phyloP scores from a whole-genome alignment of 257 asterid genomes.

The Paulownia fortunei region DNA sequence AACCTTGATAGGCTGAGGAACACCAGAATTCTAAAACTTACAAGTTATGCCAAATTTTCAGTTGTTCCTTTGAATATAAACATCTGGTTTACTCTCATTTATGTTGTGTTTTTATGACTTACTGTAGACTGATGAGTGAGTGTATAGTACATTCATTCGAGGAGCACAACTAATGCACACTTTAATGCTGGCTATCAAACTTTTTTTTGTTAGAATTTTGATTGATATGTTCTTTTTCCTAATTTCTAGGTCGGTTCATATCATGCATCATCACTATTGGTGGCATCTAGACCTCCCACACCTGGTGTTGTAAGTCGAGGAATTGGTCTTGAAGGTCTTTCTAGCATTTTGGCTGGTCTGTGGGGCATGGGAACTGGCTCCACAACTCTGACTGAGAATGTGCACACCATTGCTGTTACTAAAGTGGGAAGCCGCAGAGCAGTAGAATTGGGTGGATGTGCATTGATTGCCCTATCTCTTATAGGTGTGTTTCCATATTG shows the following conservation, averaged over 20 bases:
- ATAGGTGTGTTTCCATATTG: constrained; percentile 55
- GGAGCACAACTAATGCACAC: too few relatives aligned
- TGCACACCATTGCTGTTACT: constrained; percentile 96
- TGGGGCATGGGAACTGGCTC: constrained; percentile 99
- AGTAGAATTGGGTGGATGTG: constrained; percentile 81
- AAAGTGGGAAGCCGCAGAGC: constrained; percentile 99
- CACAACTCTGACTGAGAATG: constrained; percentile 93
- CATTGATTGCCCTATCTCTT: constrained; percentile 75
- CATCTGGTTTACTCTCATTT: too few relatives aligned
- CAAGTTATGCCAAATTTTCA: too few relatives aligned
- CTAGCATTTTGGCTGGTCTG: constrained; percentile 92
- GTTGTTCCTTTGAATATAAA: too few relatives aligned
- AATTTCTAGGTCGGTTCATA: constrained; percentile 84
- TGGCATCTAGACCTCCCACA: constrained; percentile 98
- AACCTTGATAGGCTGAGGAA: too few relatives aligned
- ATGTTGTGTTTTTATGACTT: too few relatives aligned
- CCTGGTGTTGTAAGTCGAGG: constrained; percentile 94
- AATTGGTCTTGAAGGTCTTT: constrained; percentile 96
- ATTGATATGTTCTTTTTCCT: not conserved
- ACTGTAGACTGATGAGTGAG: too few relatives aligned
- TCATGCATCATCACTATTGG: constrained; percentile 92
- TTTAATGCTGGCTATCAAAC: too few relatives aligned
- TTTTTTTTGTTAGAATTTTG: not conserved
- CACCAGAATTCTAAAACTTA: too few relatives aligned
- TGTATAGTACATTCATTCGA: too few relatives aligned